Base-by-base conservation (phyloP, 306 rosid species). In the Hippophae rhamnoides region DNA sequence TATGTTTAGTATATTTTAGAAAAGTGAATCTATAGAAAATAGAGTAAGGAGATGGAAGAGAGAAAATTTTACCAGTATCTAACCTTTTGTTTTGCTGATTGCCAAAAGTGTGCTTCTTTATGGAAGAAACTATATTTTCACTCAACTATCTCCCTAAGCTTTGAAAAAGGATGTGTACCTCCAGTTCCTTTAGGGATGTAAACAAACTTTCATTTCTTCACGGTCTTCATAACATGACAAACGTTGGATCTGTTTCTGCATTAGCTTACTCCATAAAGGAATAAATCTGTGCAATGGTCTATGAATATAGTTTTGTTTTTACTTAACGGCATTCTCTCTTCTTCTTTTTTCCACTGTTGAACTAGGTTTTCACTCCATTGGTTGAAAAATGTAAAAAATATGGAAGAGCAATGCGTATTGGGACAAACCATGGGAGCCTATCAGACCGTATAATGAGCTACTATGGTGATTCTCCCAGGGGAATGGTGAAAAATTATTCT, bases 391-490 rank as follows among this genome's bases (percentile, higher is more conserved):
- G 99, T 77, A 92, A 92, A 81, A 88, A 92, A 74, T 86, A 92
- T 60, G 95, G 99, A 66, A 88, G 96, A 78, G 99, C 99, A 62
- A 85, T 92, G 93, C 99, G 99, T 47, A 92, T 92, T 74, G 99
- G 99, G 31, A 92, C 99, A 58, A 92, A 92, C 77, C 99, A 92
- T 9, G 99, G 99, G 58, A 92, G 99, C 74, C 99, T 92, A 76
- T 92, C 99, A 26, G 99, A 92, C 77, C 99, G 99, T 70, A 92
- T 88, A 69, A 92, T 92, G 99, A 92, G 99, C 86, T 92, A 92
- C 74, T 88, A 85, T 68, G 99, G 99, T 18, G 99, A 92, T 77
- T 92, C 99, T 67, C 99, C 99, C 3, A 80, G 96, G 83, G 99
- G 99, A 80, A 92, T 92, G 99, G 99, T 92, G 64, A 76, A 66